phyloP scores from a whole-genome alignment of 768 basidiomycete species.

The Tephrocybe sp. region DNA sequence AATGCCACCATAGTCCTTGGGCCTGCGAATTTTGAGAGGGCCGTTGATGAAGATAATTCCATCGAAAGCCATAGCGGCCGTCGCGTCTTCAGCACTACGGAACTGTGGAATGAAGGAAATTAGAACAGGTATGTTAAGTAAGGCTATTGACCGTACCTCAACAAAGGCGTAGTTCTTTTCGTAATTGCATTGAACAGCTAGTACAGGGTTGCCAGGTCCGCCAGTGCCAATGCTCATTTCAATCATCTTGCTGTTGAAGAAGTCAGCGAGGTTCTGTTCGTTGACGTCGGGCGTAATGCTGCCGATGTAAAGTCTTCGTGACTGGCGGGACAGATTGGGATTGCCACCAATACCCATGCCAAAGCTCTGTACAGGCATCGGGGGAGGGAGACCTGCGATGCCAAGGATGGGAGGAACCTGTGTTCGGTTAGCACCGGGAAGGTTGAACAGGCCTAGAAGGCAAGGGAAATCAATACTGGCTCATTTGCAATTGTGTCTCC shows the following conservation, averaged over 20 bases:
- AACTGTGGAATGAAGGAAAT: constrained; percentile 58
- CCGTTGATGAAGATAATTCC: constrained; percentile 94
- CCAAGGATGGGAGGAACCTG: constrained; percentile 82
- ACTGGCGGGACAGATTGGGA: constrained; percentile 90
- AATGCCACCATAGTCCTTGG: constrained; percentile 94
- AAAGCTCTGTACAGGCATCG: constrained; percentile 81
- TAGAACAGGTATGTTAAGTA: constrained; percentile 1
- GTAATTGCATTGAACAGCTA: constrained; percentile 94
- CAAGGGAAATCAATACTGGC: constrained; percentile 5
- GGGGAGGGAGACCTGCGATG: constrained; percentile 79
- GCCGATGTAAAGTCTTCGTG: constrained; percentile 93
- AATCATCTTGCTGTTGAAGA: constrained; percentile 96
- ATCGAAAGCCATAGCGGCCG: constrained; percentile 95
- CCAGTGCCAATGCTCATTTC: constrained; percentile 89
- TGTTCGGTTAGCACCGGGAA: constrained; percentile 91
- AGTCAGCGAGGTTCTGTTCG: constrained; percentile 87
- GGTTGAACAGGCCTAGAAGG: constrained; percentile 83
- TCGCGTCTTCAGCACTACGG: constrained; percentile 95
- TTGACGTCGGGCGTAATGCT: constrained; percentile 95
- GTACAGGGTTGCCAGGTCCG: constrained; percentile 84
- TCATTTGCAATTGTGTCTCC: constrained; percentile 20
- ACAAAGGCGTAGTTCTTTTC: constrained; percentile 99
- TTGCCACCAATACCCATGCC: constrained; percentile 86
- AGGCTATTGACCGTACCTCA: constrained; percentile 58
- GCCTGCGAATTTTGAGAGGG: constrained; percentile 96